These are phyloP conservation scores for Fusarium sp. DNA, from an alignment of 2,329 filamentous ascomycete species.

Conservation along the genomic window DNA sequence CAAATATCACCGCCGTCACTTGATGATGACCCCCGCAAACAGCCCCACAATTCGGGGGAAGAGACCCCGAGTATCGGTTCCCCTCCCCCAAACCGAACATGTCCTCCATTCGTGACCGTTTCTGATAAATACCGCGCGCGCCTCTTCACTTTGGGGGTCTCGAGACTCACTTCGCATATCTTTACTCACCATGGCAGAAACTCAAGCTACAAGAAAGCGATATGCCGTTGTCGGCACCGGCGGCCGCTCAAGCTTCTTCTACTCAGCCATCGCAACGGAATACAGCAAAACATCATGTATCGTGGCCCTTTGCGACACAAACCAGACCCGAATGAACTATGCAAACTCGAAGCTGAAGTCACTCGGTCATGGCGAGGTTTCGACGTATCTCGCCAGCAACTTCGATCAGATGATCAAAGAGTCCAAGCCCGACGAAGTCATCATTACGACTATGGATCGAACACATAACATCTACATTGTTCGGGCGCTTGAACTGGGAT, in stretches of 20 bases:
- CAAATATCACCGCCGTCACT: not conserved
- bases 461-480: constrained; percentile 72
- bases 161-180: too few species aligned
- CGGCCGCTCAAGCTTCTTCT: constrained; percentile 70
- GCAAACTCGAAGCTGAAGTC: constrained; percentile 62
- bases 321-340: constrained; percentile 68
- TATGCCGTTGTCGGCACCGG: constrained; percentile 71
- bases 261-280: constrained; percentile 66
- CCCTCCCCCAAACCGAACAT: not conserved
- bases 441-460: constrained; percentile 72
- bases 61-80: constrained; percentile 20
- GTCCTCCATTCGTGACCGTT: not conserved
- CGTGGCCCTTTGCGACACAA: constrained; percentile 70
- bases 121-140: constrained; percentile 14
- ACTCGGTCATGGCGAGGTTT: constrained; percentile 61
- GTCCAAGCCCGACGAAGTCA: constrained; percentile 69
- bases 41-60: constrained; percentile 29
- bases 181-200: not conserved
- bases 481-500: constrained; percentile 68
- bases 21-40: constrained; percentile 8
- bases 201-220: constrained; percentile 48
- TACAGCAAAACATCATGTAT: constrained; percentile 63
- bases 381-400: constrained; percentile 64
- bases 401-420: constrained; percentile 70
- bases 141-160: not conserved